Percentiles rank a stretch among this genome's conserved stretches.
phyloP scores from a whole-genome alignment of 495 filamentous ascomycete species.

The Podospora tetraspora region DNA sequence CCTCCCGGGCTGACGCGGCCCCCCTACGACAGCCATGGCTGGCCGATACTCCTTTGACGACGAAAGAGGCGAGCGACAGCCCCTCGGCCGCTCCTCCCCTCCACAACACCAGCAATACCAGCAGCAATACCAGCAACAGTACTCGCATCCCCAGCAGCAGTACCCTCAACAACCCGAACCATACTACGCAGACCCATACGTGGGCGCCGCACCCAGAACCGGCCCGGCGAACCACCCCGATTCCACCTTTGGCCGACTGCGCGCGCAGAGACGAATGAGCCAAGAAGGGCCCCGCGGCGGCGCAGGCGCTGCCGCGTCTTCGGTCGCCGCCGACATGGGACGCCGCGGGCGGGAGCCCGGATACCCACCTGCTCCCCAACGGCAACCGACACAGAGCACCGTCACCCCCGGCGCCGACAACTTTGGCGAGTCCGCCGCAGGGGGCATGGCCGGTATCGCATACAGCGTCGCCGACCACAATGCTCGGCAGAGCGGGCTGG shows the following conservation, averaged over 20 bases:
- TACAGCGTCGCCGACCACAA: constrained; percentile 67
- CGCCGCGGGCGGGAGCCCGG: constrained; percentile 26
- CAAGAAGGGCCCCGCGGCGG: constrained; percentile 21
- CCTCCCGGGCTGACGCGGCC: constrained; percentile 11
- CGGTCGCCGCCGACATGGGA: constrained; percentile 20
- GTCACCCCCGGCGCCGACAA: constrained; percentile 73
- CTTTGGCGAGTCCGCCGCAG: constrained; percentile 61
- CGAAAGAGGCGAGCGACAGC: constrained; percentile 35
- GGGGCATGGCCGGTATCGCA: constrained; percentile 73
- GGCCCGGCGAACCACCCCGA: constrained; percentile 39
- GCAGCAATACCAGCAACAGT: constrained; percentile 13
- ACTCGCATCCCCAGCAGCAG: constrained; percentile 19
- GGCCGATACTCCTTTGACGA: constrained; percentile 30
- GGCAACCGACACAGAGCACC: constrained; percentile 43
- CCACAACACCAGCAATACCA: constrained; percentile 2
- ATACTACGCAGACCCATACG: constrained; percentile 23
- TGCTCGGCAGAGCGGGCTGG: constrained; percentile 64
- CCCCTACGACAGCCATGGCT: constrained; percentile 20
- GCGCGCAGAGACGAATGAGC: constrained; percentile 35
- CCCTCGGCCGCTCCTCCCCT: constrained; percentile 25
- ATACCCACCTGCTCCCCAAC: constrained; percentile 20
- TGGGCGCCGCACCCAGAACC: constrained; percentile 22
- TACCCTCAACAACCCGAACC: constrained; percentile 21
- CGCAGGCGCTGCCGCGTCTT: constrained; percentile 15
- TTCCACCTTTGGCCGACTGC: constrained; percentile 38